These are phyloP conservation scores for Phlebiopsis gigantea DNA, from an alignment of 768 basidiomycete species.

Conservation along the genomic window DNA sequence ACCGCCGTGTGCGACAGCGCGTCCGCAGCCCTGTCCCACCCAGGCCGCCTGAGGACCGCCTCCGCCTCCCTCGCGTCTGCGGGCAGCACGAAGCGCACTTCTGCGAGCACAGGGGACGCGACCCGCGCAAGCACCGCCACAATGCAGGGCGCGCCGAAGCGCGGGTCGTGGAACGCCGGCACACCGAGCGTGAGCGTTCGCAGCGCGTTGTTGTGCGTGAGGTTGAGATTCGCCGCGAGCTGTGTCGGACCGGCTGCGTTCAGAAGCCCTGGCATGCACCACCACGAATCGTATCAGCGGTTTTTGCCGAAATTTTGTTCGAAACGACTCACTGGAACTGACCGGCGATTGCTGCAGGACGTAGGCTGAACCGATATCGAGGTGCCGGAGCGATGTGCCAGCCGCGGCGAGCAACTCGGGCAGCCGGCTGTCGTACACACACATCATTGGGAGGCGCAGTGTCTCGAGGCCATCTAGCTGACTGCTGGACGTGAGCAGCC, in stretches of 20 bases:
- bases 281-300: too few relatives aligned
- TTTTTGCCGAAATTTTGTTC: too few relatives aligned
- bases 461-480: neutral
- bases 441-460: slow-evolving; percentile 7
- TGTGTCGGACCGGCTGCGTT: neutral
- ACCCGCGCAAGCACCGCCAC: slow-evolving; percentile 2
- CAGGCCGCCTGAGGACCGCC: neutral
- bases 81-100: slow-evolving; percentile 8
- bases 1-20: neutral
- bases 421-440: slow-evolving; percentile 10
- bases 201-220: slow-evolving; percentile 3
- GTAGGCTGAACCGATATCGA: slow-evolving; percentile 14
- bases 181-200: slow-evolving; percentile 9
- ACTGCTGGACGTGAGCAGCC: slow-evolving; percentile 1
- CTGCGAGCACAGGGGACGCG: slow-evolving; percentile 5
- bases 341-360: neutral
- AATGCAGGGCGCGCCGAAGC: slow-evolving; percentile 6
- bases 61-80: neutral
- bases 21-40: neutral
- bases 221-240: slow-evolving; percentile 6
- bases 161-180: slow-evolving; percentile 8
- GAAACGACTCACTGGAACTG: neutral
- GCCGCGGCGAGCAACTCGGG: slow-evolving; percentile 8
- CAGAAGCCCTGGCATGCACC: neutral
- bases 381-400: neutral